phyloP scores from a whole-genome alignment of 805 yeast genomes.

The Candida schatavii region DNA sequence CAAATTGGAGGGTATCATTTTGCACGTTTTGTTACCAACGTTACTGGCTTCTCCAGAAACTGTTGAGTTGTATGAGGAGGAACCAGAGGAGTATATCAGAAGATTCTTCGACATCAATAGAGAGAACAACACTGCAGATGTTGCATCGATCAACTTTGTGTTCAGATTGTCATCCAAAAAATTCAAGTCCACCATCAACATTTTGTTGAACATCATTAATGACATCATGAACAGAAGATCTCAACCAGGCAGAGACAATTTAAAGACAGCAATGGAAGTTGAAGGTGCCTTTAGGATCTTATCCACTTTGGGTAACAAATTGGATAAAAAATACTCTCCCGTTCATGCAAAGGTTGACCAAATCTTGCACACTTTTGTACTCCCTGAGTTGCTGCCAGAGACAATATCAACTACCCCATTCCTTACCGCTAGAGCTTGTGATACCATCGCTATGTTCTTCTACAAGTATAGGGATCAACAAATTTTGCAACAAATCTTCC shows the following conservation, averaged over 20 bases:
- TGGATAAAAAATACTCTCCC: constrained; percentile 35
- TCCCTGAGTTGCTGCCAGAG: constrained; percentile 37
- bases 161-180: constrained; percentile 35
- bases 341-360: constrained; percentile 39
- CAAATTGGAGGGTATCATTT: constrained; percentile 39
- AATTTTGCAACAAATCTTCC: constrained; percentile 39
- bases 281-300: constrained; percentile 44
- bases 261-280: constrained; percentile 30
- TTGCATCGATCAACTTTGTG: constrained; percentile 48
- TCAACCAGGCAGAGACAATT: constrained; percentile 21
- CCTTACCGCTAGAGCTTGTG: constrained; percentile 47
- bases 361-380: constrained; percentile 35
- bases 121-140: constrained; percentile 47
- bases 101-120: constrained; percentile 45
- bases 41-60: constrained; percentile 36
- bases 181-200: constrained; percentile 36
- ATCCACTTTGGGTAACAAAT: constrained; percentile 38
- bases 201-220: constrained; percentile 29
- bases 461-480: constrained; percentile 32
- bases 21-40: constrained; percentile 40
- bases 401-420: constrained; percentile 31
- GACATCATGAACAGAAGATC: constrained; percentile 34
- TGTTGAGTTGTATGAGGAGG: constrained; percentile 43
- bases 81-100: constrained; percentile 44
- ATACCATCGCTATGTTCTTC: constrained; percentile 40